Evolutionary conservation across 2,329 filamentous ascomycete genomes (phyloP).

Genomic region (Juglanconis sp.): DNA sequence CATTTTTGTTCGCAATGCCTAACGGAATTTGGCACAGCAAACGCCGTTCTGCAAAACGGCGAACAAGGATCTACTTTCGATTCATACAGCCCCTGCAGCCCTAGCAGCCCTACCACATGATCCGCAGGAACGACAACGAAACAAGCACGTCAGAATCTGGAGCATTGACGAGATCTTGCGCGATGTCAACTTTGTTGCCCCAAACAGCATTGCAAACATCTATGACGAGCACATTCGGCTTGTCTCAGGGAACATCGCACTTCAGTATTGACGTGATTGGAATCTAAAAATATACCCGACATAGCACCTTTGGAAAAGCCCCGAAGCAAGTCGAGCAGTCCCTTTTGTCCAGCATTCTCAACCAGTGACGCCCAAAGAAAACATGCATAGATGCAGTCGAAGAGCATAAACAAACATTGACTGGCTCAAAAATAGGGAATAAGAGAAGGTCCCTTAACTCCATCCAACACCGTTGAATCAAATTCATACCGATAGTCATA

Average conservation of each 20-base stretch:
- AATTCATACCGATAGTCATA: background rate
- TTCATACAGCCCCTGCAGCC: background rate
- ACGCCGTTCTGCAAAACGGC: background rate
- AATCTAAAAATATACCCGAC: too few species aligned
- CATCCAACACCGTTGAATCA: background rate
- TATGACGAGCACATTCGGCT: too few species aligned
- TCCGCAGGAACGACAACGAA: constrained; percentile 4
- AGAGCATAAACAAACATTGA: too few species aligned
- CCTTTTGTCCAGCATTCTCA: too few species aligned
- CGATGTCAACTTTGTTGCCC: background rate
- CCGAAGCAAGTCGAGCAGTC: background rate
- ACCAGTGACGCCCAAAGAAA: too few species aligned
- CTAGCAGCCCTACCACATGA: constrained; percentile 13
- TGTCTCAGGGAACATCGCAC: too few species aligned
- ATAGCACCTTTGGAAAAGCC: background rate
- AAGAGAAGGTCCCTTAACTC: too few species aligned
- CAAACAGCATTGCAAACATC: too few species aligned
- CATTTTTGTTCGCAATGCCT: background rate
- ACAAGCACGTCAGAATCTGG: constrained; percentile 9
- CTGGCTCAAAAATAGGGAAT: too few species aligned
- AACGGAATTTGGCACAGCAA: background rate
- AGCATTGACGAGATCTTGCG: constrained; percentile 1
- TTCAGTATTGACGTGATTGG: background rate
- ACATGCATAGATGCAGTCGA: too few species aligned
- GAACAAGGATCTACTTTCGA: background rate